Percentiles rank a stretch among this genome's conserved stretches.
Conservation (phyloP, 345 rosid species). For the Bruguiera parviflora region DNA sequence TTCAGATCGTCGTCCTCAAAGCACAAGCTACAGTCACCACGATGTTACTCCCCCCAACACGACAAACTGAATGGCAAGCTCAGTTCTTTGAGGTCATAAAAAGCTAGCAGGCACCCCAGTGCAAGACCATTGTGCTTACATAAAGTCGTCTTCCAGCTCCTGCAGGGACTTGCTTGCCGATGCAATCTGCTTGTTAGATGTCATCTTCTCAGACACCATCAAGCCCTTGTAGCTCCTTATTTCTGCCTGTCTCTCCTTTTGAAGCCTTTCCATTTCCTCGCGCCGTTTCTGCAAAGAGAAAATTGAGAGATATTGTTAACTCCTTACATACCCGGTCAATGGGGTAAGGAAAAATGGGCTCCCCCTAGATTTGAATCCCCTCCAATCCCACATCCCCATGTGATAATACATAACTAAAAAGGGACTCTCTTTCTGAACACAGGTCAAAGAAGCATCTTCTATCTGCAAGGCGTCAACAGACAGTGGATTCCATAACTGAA, state of each 20-base stretch:
- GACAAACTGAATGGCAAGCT: conserved; percentile 14
- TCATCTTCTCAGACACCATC: conserved; percentile 96
- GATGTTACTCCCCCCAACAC: too few species aligned
- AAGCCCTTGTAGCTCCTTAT: conserved; percentile 91
- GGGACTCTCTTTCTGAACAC: too few species aligned
- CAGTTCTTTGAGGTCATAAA: conserved; percentile 24
- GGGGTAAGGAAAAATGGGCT: background rate
- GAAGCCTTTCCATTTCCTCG: conserved; percentile 85
- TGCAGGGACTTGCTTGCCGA: conserved; percentile 76
- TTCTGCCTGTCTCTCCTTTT: conserved; percentile 90
- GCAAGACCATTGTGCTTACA: conserved; percentile 39
- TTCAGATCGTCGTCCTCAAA: too few species aligned
- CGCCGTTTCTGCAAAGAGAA: conserved; percentile 69
- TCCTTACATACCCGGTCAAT: background rate
- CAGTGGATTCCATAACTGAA: too few species aligned
- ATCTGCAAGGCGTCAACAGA: too few species aligned
- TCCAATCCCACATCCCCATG: too few species aligned
- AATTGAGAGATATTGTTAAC: background rate
- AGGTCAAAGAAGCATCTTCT: too few species aligned
- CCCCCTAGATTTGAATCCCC: too few species aligned
- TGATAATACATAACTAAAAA: too few species aligned
- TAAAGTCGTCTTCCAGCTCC: conserved; percentile 96
- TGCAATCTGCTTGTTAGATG: conserved; percentile 90
- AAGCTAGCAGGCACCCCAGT: background rate
- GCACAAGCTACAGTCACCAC: too few species aligned